phyloP scores from a whole-genome alignment of 2,329 filamentous ascomycete species.

The Hypoxylon sp. region DNA sequence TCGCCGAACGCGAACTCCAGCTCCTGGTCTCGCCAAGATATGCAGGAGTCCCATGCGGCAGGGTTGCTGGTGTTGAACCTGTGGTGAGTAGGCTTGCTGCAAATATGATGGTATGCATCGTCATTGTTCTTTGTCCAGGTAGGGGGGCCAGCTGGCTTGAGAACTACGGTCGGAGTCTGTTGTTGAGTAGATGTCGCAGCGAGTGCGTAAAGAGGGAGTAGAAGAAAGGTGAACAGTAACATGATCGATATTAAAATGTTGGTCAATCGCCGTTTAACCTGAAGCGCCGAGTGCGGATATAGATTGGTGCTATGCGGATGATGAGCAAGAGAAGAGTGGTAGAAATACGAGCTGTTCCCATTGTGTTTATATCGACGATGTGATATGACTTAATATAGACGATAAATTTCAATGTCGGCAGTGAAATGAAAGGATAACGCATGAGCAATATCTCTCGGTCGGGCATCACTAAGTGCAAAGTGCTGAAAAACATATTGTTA shows the following conservation, averaged over 20 bases:
- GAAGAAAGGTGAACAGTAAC: constrained; percentile 27
- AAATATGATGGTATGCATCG: not conserved
- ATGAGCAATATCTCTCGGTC: not conserved
- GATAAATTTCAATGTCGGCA: not conserved
- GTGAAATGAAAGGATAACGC: not conserved
- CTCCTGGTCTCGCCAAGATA: not conserved
- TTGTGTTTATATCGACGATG: constrained; percentile 7
- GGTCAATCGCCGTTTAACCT: not conserved
- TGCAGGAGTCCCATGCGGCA: not conserved
- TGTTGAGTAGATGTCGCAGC: constrained; percentile 14
- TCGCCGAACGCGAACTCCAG: not conserved
- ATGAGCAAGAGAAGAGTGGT: not conserved
- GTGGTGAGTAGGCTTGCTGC: not conserved
- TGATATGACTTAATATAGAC: not conserved
- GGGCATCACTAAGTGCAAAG: not conserved
- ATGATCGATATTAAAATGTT: constrained; percentile 14
- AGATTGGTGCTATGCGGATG: not conserved
- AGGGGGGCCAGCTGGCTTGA: constrained; percentile 8
- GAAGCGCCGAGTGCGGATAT: not conserved
- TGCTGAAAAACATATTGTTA: not conserved
- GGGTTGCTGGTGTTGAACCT: not conserved
- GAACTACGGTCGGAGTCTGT: not conserved
- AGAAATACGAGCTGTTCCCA: not conserved
- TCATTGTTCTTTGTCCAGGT: constrained; percentile 24
- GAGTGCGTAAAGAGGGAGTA: constrained; percentile 30